A percentile compares a stretch with the other conserved stretches of the same genome.
phyloP scores from a whole-genome alignment of 75 land plant species.

The Pseudotsuga menziesii region DNA sequence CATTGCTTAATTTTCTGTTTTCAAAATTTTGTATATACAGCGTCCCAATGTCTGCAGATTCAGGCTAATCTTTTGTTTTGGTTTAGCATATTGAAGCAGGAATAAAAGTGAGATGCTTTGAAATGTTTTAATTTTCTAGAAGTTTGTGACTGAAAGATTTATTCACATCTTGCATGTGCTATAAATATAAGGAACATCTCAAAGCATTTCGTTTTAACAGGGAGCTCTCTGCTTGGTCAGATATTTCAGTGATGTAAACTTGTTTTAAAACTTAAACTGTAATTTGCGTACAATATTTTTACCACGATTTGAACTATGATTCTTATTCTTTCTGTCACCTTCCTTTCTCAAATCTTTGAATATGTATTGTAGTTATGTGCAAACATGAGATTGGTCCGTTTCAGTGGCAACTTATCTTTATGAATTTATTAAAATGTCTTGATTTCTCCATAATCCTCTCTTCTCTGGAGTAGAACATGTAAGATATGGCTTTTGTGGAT shows the following conservation, averaged over 20 bases:
- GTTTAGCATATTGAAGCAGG: neutral
- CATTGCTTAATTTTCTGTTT: neutral
- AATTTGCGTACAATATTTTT: neutral
- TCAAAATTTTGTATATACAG: neutral
- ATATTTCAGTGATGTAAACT: no score
- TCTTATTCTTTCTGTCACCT: conserved; percentile 2
- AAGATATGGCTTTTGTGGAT: neutral
- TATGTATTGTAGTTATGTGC: neutral
- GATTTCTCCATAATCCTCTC: neutral
- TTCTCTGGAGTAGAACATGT: neutral
- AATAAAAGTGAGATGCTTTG: neutral
- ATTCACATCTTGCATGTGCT: neutral
- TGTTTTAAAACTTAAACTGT: neutral
- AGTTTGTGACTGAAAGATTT: neutral
- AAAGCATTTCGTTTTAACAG: no score
- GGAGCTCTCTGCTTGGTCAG: no score
- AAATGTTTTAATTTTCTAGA: neutral
- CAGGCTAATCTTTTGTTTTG: neutral
- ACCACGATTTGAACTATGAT: neutral
- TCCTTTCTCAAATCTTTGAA: conserved; percentile 9
- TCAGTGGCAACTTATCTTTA: neutral
- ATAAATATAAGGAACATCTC: no score
- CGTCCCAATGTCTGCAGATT: neutral
- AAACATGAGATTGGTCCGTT: neutral
- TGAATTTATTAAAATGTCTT: neutral